Base-by-base conservation (phyloP, 257 asterid species). In the Gentiana straminea region DNA sequence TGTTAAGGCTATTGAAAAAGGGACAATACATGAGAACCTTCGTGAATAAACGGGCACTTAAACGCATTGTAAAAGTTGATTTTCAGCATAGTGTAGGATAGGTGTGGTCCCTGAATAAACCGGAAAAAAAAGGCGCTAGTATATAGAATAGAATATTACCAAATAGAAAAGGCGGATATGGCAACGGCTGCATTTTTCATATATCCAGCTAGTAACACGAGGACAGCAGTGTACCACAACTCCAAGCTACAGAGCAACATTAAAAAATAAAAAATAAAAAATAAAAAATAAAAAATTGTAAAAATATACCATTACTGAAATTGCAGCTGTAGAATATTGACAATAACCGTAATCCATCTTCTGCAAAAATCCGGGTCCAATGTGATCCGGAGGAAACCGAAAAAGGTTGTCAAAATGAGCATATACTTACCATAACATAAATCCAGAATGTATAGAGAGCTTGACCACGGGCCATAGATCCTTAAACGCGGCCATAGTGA, bases 171-270 rank as follows among this genome's bases (percentile, higher is more conserved):
- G 66, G 97, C 95, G 3, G 95, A 78, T 46, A 89, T 86, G 49
- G 92, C 83, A 59, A 81, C 85, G 73, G 79, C 89, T 0, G 97
- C 97, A 52, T 89, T 73, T 70, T 79, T 78, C 95, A 83, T 76
- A 71, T 89, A 86, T 51, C 97, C 97, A 44, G 97, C 97, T 51
- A 80, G 76, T 68, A 89, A 70, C 24, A 89, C 94, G 10, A 86
- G 81, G 63, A 86, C 71, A 54, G 97, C 86, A 61, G 81, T 70
- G 83, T 89, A 89, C 97, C 95, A 89, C 57, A 86, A 7, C 84
- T 89, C 95, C 62, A 89, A 68, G 80, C 97, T 89, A 54, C n/a
- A 64, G 47, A 67, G 24, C 24, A 24, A 24, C 24, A 24, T 24
- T 24, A 24, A 0, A 24, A 24, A 24, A 24, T 24, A 24, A 24